Base-by-base conservation (phyloP, 164 flowering plant species). In the Stephania cephalantha region DNA sequence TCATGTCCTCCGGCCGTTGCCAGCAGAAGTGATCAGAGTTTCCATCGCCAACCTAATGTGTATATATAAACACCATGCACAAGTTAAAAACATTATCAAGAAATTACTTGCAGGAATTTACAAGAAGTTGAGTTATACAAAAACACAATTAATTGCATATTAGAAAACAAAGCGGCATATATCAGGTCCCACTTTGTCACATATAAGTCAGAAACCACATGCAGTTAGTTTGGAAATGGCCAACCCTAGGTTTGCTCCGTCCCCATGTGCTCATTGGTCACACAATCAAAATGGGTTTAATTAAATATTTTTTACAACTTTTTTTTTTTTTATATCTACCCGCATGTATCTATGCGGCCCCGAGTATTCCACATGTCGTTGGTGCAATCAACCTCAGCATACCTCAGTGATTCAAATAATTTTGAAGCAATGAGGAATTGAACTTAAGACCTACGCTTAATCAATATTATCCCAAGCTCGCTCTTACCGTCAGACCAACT, bases 1-100 rank as follows among this genome's bases (percentile, higher is more conserved):
- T 89, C 98, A 94, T 94, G 79, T 94, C 98, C 79, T 94, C 98
- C 6, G 98, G 97, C 72, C 98, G 78, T 81, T 94, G 96, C 98
- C 98, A 94, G 82, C 98, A 94, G 84, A 84, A 85, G 77, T 94
- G 98, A 79, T 94, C 98, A 17, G 87, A 85, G 78, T 86, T 85
- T 6, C 97, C 97, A 81, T 94, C 98, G 67, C 98, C 98, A 70
- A 94, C 97, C 98, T 91, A 78, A 66, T 25, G 42, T 35, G 42
- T 35, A 35, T 70, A 68, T 35, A 35, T 70, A 68, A 76, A 58
- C 20, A 58, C 7, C 64, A 58, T n/a, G 42, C 42, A 35, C 42
- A 35, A 35, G 42, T 35, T 4, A 35, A 58, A 58, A 17, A 58
- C 64, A 58, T 58, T 18, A 58, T 58, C 5, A 12, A 55, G 18